These are phyloP conservation scores for Blastocystis sp. DNA, from an alignment of 352 stramenopile genomes.

Conservation along the genomic window DNA sequence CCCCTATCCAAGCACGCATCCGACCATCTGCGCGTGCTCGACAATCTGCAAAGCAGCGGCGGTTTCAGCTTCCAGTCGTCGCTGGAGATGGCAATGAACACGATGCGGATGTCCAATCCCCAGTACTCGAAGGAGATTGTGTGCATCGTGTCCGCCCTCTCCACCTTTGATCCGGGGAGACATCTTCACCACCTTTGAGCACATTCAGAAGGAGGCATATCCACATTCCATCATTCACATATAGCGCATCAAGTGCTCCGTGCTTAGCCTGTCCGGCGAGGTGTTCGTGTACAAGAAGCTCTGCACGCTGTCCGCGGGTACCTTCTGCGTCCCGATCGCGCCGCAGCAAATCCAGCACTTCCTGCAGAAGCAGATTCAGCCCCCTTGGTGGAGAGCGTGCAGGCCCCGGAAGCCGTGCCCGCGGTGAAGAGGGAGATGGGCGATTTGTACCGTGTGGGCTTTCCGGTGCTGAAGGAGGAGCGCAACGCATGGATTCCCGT, in stretches of 20 bases:
- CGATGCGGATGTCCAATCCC: neutral
- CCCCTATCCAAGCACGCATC: constrained; percentile 14
- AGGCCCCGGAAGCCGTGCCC: neutral
- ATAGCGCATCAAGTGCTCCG: constrained; percentile 46
- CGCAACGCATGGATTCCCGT: neutral
- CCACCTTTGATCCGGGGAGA: constrained; percentile 43
- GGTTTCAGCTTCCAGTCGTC: constrained; percentile 35
- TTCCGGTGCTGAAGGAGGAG: constrained; percentile 38
- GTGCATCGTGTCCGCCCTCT: constrained; percentile 37
- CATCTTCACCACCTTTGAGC: constrained; percentile 28
- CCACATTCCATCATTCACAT: neutral
- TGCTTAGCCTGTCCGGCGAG: constrained; percentile 58
- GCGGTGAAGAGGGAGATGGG: neutral
- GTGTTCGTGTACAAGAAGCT: constrained; percentile 63
- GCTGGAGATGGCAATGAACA: constrained; percentile 48
- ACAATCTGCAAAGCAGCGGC: constrained; percentile 49
- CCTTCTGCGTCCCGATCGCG: constrained; percentile 26
- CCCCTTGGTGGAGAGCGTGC: neutral
- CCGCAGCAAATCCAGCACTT: constrained; percentile 52
- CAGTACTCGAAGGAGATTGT: constrained; percentile 52
- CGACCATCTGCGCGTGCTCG: constrained; percentile 47
- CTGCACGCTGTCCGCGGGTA: neutral
- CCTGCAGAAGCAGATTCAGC: constrained; percentile 24
- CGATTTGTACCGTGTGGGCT: constrained; percentile 29
- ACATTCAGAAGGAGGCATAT: constrained; percentile 7